Percentiles rank a stretch among this genome's conserved stretches.
Evolutionary conservation across 768 basidiomycete genomes (phyloP).

Genomic region (Auricularia heimuer): DNA sequence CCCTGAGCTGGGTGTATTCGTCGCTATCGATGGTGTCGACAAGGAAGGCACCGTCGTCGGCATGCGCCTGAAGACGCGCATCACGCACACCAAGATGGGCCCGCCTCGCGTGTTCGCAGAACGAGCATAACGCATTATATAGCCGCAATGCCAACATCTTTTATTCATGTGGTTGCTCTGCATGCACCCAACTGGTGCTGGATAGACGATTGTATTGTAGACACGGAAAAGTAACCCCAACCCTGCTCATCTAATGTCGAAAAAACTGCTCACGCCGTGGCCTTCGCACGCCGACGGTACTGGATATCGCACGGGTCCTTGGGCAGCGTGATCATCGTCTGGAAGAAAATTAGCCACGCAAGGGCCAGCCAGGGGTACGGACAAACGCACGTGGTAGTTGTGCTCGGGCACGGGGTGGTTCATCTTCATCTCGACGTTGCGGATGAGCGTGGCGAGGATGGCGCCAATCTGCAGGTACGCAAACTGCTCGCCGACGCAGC

Average conservation of each 20-base stretch:
- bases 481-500: slow-evolving; percentile 93
- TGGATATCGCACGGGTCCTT: slow-evolving; percentile 27
- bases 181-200: neutral
- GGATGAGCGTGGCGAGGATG: slow-evolving; percentile 68
- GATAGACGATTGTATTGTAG: neutral
- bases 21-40: too few species aligned
- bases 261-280: neutral
- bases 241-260: too few species aligned
- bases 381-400: slow-evolving; percentile 54
- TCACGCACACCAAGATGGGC: too few species aligned
- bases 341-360: too few species aligned
- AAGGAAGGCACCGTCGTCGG: too few species aligned
- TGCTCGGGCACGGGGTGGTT: slow-evolving; percentile 62
- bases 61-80: too few species aligned
- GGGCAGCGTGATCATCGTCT: slow-evolving; percentile 88
- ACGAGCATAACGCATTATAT: too few species aligned
- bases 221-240: neutral
- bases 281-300: slow-evolving; percentile 11
- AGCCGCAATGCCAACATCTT: neutral
- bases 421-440: slow-evolving; percentile 64
- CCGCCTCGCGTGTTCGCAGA: too few species aligned
- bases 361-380: too few species aligned
- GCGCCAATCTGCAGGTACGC: slow-evolving; percentile 90
- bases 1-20: neutral
- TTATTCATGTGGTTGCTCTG: neutral